These are phyloP conservation scores for Podaxis sp. DNA, from an alignment of 768 basidiomycete genomes.

Conservation along the genomic window DNA sequence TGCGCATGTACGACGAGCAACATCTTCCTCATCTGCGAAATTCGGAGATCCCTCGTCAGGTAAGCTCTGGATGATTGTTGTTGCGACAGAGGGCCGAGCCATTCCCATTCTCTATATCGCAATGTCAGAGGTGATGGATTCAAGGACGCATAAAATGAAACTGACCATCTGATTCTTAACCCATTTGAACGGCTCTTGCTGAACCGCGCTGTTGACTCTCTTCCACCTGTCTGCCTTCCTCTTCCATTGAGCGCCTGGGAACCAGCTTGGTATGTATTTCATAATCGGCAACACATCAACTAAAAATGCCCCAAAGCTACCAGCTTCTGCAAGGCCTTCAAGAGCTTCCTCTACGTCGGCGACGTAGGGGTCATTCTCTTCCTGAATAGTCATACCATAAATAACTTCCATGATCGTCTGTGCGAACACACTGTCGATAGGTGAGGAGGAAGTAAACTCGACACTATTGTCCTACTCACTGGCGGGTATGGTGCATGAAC, in stretches of 20 bases:
- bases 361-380: conserved; percentile 19
- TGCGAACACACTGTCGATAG: conserved; percentile 7
- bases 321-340: conserved; percentile 23
- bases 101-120: neutral
- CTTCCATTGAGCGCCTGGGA: conserved; percentile 47
- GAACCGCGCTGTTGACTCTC: conserved; percentile 30
- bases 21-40: conserved; percentile 22
- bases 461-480: conserved; percentile 21
- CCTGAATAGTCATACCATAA: conserved; percentile 11
- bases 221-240: conserved; percentile 33
- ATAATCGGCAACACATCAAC: conserved; percentile 27
- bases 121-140: neutral
- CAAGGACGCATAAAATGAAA: neutral
- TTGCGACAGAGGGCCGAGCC: conserved; percentile 17
- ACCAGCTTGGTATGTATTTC: conserved; percentile 34
- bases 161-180: conserved; percentile 34
- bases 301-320: conserved; percentile 28
- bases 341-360: conserved; percentile 24
- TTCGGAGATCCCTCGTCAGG: conserved; percentile 16
- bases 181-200: conserved; percentile 37
- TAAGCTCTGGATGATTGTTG: conserved; percentile 21
- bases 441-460: neutral
- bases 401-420: conserved; percentile 10
- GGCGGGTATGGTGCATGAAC: conserved; percentile 26
- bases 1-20: conserved; percentile 23